phyloP scores from a whole-genome alignment of 345 rosid species.

The Syzygium oleosum region DNA sequence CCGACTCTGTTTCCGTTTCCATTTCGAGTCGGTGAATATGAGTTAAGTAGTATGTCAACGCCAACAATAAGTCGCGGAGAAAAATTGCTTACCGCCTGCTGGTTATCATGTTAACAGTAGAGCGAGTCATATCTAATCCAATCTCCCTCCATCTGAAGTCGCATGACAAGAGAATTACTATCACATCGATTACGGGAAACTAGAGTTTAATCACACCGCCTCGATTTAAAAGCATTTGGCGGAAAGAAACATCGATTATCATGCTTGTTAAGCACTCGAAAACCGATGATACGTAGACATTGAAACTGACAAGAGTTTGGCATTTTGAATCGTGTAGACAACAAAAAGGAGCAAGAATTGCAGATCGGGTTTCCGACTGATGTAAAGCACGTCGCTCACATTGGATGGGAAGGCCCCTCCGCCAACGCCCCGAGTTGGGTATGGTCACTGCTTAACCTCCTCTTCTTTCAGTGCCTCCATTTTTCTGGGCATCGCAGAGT shows the following conservation, averaged over 20 bases:
- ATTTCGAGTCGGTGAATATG: not conserved
- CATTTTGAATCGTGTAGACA: conserved; percentile 13
- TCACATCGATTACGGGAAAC: not conserved
- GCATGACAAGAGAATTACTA: not conserved
- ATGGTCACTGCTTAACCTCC: not conserved
- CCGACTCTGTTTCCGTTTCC: not conserved
- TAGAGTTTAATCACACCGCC: not conserved
- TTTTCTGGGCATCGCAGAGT: not conserved
- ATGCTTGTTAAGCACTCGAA: not conserved
- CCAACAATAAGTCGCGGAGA: rapidly evolving
- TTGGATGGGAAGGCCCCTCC: conserved; percentile 63
- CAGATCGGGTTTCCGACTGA: conserved; percentile 71
- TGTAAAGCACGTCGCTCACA: conserved; percentile 77
- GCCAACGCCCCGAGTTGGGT: conserved; percentile 58
- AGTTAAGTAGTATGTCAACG: not conserved
- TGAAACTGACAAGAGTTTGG: not conserved
- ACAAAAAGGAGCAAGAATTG: conserved; percentile 48
- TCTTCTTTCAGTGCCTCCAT: not conserved
- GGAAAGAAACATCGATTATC: not conserved
- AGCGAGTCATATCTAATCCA: not conserved
- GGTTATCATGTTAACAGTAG: not conserved
- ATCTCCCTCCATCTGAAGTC: not conserved
- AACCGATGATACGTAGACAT: not conserved
- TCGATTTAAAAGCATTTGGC: not conserved
- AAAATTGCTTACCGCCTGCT: not conserved